Evolutionary conservation across 2,329 filamentous ascomycete species (phyloP).

Genomic region (Xylaria multiplex): DNA sequence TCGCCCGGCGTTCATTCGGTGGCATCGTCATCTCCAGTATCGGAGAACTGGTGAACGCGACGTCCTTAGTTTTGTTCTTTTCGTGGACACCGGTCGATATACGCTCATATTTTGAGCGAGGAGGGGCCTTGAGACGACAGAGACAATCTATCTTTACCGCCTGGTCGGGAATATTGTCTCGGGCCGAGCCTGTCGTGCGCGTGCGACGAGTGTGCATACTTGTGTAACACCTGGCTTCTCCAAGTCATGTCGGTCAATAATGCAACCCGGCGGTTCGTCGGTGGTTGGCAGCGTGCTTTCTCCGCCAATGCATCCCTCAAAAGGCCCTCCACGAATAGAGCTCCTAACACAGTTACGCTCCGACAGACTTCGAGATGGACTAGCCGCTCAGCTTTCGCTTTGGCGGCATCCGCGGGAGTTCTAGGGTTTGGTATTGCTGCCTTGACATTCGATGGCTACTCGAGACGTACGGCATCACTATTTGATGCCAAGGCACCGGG

Average conservation of each 20-base stretch:
- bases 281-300: constrained; percentile 28
- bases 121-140: neutral
- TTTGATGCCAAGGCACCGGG: constrained; percentile 45
- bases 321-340: constrained; percentile 21
- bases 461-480: constrained; percentile 42
- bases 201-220: constrained; percentile 5
- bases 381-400: constrained; percentile 45
- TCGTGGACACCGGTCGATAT: neutral
- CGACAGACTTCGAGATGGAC: constrained; percentile 43
- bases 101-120: neutral
- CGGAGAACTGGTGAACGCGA: neutral
- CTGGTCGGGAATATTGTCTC: neutral
- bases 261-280: constrained; percentile 31
- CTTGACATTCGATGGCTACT: constrained; percentile 40
- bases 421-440: constrained; percentile 48
- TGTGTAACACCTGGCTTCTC: constrained; percentile 20
- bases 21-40: neutral
- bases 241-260: constrained; percentile 30
- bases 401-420: constrained; percentile 47
- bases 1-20: constrained; percentile 9
- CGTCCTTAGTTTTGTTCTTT: constrained; percentile 1
- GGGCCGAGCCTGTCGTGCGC: neutral
- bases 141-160: neutral
- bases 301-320: constrained; percentile 25
- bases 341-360: constrained; percentile 1